Evolutionary conservation across 768 basidiomycete genomes (phyloP), one percentile per base, ranked within the genome.

Genomic region (Lactarius deliciosus): DNA sequence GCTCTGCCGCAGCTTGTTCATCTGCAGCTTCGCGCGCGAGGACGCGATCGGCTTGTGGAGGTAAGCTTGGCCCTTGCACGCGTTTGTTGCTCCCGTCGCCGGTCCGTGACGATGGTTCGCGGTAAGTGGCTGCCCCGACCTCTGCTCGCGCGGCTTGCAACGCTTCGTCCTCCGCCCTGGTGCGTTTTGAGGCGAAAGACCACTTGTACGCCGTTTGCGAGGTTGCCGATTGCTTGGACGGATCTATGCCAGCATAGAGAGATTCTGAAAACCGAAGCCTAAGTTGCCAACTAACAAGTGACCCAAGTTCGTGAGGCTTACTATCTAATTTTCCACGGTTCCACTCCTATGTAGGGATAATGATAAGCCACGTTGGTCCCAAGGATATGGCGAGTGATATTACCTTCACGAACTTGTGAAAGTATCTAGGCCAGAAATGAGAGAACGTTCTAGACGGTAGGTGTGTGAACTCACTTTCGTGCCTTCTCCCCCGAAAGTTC

Each of bases 401-500:
- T 73, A 89, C 89, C 82, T 90, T 91, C 47, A 94, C 87, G 73
- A 98, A 97, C 77, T 95, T 96, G 72, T 89, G 87, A 75, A 98
- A 98, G 75, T 96, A 94, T 73, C 91, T 92, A 60, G 65, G 30
- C 63, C 66, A 71, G 60, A 60, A 60, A 72, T 74, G 61, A 75
- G 69, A 61, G 74, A 53, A 80, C 66, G 79, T 76, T 61, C 66
- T 60, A 45, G 69, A 66, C 61, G 65, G 34, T 10, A 41, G 62
- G 53, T 32, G 25, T 61, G 65, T 54, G 55, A 22, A 71, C 84
- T 74, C 74, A 90, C 86, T 86, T 90, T 71, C 91, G 83, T 3
- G 94, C 88, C 74, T 83, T 88, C 36, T 95, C 92, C 32, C 92
- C 86, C 20, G 88, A 87, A 64, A 97, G 80, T 66, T 94, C 89